Evolutionary conservation across 345 rosid genomes (phyloP), one percentile per base, ranked within the genome.

Genomic region (Nephelium lappaceum): DNA sequence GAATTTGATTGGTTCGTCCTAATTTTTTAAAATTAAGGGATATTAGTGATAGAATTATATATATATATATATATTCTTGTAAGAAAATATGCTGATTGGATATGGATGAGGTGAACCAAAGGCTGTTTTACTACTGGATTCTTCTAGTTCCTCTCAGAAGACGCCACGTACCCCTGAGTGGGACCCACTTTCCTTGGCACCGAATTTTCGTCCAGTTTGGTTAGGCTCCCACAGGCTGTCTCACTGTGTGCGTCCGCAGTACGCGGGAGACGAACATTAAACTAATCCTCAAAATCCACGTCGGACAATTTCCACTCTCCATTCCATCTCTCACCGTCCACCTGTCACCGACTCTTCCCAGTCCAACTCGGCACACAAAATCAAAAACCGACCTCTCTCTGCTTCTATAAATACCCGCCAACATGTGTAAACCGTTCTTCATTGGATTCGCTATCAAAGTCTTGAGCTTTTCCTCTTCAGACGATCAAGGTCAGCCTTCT

Each of bases 381-480:
- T 19, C 11, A 3, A 3, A n/a, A 53, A 41, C 23, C 67, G 53
- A 60, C 24, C 25, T 15, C 43, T 7, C 42, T 16, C 19, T 27
- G 27, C 15, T 18, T 8, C 47, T 62, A 25, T 74, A 63, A 43
- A 43, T 10, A 5, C 43, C 41, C 60, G 5, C 24, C 16, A 18
- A 36, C 3, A 4, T 39, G 11, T 2, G 5, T 0, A 21, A 0
- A 0, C 0, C 0, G 1, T 16, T 11, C 42, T 6, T 1, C 43
- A 62, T 74, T 0, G 18, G 1, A 5, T 57, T 57, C 10, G 6
- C 5, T 5, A 1, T 2, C 25, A 19, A 4, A 18, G 1, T 55
- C 47, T 18, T 6, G 43, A 27, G 10, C 39, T 0, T 11, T 70
- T 5, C 8, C 18, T 4, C 7, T 1, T 24, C 0, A 8, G 11